Evolutionary conservation across 1,139 yeast genomes (phyloP).

Genomic region (Sugiyamaella japonica): DNA sequence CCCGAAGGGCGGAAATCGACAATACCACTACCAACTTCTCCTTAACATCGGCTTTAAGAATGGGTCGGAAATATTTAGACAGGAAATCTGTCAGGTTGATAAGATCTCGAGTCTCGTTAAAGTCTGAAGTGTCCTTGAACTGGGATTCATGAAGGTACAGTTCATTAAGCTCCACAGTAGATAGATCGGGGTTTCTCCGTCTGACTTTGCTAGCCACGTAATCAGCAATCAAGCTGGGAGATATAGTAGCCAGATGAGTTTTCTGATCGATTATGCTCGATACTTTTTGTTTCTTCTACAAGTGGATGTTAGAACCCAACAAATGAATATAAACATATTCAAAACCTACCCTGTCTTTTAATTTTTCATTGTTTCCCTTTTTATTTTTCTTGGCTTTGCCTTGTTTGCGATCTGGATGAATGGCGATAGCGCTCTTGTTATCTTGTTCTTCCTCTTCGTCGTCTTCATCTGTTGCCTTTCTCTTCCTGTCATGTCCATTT

Average conservation of each 20-base stretch:
- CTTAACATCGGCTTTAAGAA: slow-evolving; percentile 25
- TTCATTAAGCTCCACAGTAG: slow-evolving; percentile 64
- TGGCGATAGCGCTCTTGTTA: slow-evolving; percentile 14
- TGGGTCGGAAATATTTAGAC: slow-evolving; percentile 22
- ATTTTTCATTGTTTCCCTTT: slow-evolving; percentile 28
- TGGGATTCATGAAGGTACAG: slow-evolving; percentile 50
- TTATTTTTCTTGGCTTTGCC: slow-evolving; percentile 21
- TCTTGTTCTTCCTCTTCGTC: slow-evolving; percentile 20
- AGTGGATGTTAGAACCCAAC: slow-evolving; percentile 41
- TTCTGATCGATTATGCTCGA: slow-evolving; percentile 57
- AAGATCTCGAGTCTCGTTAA: slow-evolving; percentile 48
- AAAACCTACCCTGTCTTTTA: slow-evolving; percentile 19
- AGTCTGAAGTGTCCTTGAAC: slow-evolving; percentile 55
- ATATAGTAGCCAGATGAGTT: slow-evolving; percentile 50
- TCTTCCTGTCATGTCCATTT: slow-evolving; percentile 25
- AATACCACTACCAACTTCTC: slow-evolving; percentile 51
- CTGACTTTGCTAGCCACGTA: slow-evolving; percentile 55
- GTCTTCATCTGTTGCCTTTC: slow-evolving; percentile 18
- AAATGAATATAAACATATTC: no score
- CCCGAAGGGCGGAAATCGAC: slow-evolving; percentile 69
- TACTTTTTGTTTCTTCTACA: slow-evolving; percentile 58
- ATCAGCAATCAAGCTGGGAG: slow-evolving; percentile 60
- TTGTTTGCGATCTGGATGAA: slow-evolving; percentile 16
- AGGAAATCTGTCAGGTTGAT: slow-evolving; percentile 52
- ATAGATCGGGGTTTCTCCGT: slow-evolving; percentile 54